Conservation (phyloP, 2,329 filamentous ascomycete genomes). For the Cadophora malorum region DNA sequence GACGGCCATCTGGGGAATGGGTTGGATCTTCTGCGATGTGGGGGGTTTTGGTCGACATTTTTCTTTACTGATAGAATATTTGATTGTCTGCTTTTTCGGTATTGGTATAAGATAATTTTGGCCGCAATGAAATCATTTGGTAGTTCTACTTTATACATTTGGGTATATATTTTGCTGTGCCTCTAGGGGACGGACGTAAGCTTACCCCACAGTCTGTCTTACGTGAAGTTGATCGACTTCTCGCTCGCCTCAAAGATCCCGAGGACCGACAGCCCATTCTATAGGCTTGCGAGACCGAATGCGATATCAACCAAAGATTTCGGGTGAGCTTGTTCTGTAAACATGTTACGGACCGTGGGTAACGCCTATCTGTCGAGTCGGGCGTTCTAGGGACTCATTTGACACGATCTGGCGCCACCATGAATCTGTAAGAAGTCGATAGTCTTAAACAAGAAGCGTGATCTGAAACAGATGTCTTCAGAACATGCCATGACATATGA, state of each 20-base stretch:
- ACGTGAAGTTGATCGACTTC: background rate
- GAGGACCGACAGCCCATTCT: background rate
- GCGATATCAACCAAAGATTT: background rate
- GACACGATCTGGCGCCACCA: too few relatives aligned
- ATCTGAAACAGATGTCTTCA: too few relatives aligned
- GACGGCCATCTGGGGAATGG: background rate
- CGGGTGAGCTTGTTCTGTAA: background rate
- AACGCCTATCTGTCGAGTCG: too few relatives aligned
- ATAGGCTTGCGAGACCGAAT: background rate
- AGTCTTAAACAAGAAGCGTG: too few relatives aligned
- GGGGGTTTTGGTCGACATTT: background rate
- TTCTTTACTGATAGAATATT: background rate
- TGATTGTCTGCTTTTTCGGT: background rate
- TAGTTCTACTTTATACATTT: too few relatives aligned
- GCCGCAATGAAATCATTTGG: too few relatives aligned
- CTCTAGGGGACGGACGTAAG: background rate
- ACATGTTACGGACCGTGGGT: background rate
- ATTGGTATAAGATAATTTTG: background rate
- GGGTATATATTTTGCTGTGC: background rate
- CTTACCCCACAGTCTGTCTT: background rate
- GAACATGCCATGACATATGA: too few relatives aligned
- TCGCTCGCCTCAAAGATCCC: background rate
- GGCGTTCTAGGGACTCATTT: too few relatives aligned
- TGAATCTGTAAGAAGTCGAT: too few relatives aligned
- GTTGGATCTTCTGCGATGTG: slow-evolving; percentile 10